Conservation (phyloP, 148 eudicot species). For the Selenicereus undatus region DNA sequence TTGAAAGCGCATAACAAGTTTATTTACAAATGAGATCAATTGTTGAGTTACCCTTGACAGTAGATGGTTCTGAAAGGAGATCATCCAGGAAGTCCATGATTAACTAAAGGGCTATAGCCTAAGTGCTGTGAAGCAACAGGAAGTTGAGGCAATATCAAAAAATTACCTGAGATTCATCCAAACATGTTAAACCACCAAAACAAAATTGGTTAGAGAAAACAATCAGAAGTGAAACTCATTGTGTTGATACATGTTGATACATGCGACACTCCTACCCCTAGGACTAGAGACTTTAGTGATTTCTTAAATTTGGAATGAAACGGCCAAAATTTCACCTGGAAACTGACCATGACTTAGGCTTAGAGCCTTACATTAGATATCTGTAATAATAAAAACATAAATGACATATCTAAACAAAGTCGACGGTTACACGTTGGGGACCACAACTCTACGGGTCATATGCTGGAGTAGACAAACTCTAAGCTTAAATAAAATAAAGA, state of each 20-base stretch:
- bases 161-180: neutral
- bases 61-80: slow-evolving; percentile 20
- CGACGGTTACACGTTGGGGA: no score
- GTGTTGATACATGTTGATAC: neutral
- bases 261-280: neutral
- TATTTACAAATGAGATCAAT: neutral
- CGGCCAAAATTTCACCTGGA: no score
- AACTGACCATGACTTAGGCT: no score
- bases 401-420: no score
- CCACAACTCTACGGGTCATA: no score
- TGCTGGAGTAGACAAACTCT: no score
- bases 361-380: no score
- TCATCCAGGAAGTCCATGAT: slow-evolving; percentile 32
- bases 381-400: no score
- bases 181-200: neutral
- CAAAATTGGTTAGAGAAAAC: neutral
- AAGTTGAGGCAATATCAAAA: neutral
- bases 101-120: neutral
- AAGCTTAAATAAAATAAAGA: no score
- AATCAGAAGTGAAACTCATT: neutral
- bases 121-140: no score
- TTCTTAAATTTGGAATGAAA: no score
- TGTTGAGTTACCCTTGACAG: slow-evolving; percentile 23
- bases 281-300: no score
- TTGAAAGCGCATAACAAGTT: neutral